Percentiles rank a stretch among this genome's conserved stretches.
phyloP scores from a whole-genome alignment of 176 grass and related monocot species.

The Phragmites australis region DNA sequence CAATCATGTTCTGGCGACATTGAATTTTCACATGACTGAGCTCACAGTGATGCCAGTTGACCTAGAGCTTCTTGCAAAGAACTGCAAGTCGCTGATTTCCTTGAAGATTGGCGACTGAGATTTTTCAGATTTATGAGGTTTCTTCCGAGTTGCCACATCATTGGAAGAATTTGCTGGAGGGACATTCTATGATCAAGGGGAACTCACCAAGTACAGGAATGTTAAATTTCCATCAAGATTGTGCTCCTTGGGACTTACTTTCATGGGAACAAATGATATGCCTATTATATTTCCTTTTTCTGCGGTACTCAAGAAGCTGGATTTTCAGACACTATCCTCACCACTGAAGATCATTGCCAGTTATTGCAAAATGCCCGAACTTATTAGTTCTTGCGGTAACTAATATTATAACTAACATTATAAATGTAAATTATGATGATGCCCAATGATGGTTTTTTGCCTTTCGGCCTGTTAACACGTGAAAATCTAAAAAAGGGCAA shows the following conservation, averaged over 20 bases:
- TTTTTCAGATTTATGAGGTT: constrained; percentile 56
- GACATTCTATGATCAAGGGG: constrained; percentile 62
- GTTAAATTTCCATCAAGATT: constrained; percentile 60
- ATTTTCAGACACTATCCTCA: constrained; percentile 80
- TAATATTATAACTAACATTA: no score
- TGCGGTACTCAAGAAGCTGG: constrained; percentile 74
- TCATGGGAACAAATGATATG: constrained; percentile 79
- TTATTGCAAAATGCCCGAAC: constrained; percentile 74
- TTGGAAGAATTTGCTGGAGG: constrained; percentile 80
- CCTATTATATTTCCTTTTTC: constrained; percentile 59
- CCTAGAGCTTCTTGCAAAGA: constrained; percentile 63
- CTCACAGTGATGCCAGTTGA: constrained; percentile 51
- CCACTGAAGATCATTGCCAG: constrained; percentile 83
- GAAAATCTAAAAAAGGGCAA: no score
- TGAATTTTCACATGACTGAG: constrained; percentile 80
- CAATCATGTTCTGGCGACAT: constrained; percentile 52
- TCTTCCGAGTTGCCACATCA: constrained; percentile 54
- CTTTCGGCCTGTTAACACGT: no score
- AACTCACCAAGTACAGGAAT: constrained; percentile 36
- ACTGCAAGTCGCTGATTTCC: constrained; percentile 68
- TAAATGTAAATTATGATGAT: constrained; percentile 18
- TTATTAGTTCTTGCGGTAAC: constrained; percentile 87
- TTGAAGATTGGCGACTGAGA: constrained; percentile 82
- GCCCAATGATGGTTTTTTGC: background rate
- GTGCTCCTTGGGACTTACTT: constrained; percentile 66